Evolutionary conservation across 164 flowering plant genomes (phyloP).

Genomic region (Piper betle): DNA sequence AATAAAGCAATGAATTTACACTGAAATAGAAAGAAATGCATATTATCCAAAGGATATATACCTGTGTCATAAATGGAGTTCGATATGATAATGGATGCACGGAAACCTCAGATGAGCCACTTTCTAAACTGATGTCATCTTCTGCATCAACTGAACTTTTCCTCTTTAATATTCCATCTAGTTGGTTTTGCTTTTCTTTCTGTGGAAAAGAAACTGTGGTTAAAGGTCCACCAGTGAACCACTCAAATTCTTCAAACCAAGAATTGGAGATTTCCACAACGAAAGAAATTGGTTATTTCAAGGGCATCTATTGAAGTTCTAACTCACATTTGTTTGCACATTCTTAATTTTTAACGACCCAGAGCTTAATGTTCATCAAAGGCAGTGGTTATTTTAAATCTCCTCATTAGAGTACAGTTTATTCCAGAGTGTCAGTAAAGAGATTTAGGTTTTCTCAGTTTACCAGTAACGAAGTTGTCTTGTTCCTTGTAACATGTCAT

Average conservation of each 20-base stretch:
- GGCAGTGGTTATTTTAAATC: too few species aligned
- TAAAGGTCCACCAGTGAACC: background rate
- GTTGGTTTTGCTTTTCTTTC: slow-evolving; percentile 36
- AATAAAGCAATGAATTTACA: background rate
- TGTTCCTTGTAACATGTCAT: background rate
- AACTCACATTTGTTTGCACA: too few species aligned
- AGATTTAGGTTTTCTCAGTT: too few species aligned
- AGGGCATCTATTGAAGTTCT: too few species aligned
- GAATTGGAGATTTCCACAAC: too few species aligned
- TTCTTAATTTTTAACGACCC: too few species aligned
- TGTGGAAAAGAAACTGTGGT: slow-evolving; percentile 8
- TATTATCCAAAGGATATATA: slow-evolving; percentile 9
- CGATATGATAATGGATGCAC: slow-evolving; percentile 49
- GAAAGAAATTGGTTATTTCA: too few species aligned
- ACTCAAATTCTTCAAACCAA: background rate
- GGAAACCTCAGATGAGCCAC: slow-evolving; percentile 60
- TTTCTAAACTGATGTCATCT: slow-evolving; percentile 63
- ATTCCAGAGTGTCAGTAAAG: too few species aligned
- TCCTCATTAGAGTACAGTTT: too few species aligned
- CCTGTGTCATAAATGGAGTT: slow-evolving; percentile 78
- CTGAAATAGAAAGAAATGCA: background rate
- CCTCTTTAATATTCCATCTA: slow-evolving; percentile 40
- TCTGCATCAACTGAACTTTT: slow-evolving; percentile 29
- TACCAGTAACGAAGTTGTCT: too few species aligned
- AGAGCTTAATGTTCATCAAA: too few species aligned